A percentile compares a stretch with the other conserved stretches of the same genome.
phyloP scores from a whole-genome alignment of 78 protist species.

The Dictyostelium citrinum region DNA sequence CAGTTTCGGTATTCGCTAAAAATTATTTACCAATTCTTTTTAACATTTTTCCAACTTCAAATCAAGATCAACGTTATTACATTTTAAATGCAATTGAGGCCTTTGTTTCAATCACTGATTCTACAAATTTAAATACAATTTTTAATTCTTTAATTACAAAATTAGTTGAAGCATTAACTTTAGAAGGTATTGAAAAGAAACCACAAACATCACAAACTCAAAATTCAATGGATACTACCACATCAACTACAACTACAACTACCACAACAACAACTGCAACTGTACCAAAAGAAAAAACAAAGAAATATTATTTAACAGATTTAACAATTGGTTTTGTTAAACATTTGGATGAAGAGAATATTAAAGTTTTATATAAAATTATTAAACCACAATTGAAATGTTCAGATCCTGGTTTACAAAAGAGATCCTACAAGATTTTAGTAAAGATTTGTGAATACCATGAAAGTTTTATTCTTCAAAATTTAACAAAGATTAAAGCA shows the following conservation, averaged over 20 bases:
- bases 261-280: background rate
- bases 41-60: slow-evolving; percentile 40
- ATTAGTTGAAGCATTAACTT: slow-evolving; percentile 35
- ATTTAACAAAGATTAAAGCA: slow-evolving; percentile 10
- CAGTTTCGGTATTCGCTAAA: slow-evolving; percentile 16
- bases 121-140: background rate
- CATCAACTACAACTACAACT: background rate
- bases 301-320: slow-evolving; percentile 63
- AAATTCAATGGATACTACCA: background rate
- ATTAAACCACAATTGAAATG: slow-evolving; percentile 59
- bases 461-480: slow-evolving; percentile 28
- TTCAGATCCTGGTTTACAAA: slow-evolving; percentile 37
- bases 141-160: slow-evolving; percentile 46
- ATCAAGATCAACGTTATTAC: slow-evolving; percentile 2
- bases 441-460: slow-evolving; percentile 40
- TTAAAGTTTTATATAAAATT: slow-evolving; percentile 36
- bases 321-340: slow-evolving; percentile 72
- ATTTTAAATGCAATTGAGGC: slow-evolving; percentile 38
- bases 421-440: slow-evolving; percentile 47
- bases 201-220: background rate
- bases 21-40: slow-evolving; percentile 59
- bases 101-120: slow-evolving; percentile 30
- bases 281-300: slow-evolving; percentile 17
- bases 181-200: slow-evolving; percentile 19
- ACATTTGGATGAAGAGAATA: slow-evolving; percentile 29